Evolutionary conservation across 2,329 filamentous ascomycete species (phyloP), one percentile per base, ranked within the genome.

Genomic region (Endoconidiophora laricicola): DNA sequence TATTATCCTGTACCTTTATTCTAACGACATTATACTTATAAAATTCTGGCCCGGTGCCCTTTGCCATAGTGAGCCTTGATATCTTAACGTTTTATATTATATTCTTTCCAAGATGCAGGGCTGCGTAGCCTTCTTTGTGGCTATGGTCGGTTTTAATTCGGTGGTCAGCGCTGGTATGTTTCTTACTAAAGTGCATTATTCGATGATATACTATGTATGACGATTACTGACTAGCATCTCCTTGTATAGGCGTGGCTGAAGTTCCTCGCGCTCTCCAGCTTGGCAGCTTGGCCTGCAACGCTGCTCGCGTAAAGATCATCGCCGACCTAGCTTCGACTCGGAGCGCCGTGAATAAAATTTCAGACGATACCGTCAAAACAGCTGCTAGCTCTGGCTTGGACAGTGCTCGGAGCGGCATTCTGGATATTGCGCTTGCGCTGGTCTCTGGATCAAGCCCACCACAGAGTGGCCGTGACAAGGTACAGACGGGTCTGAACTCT

Each of bases 241-340:
- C 6, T 14, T 14, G 7, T 40, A 40, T 16, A 49, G 48, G 40
- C 36, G 48, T 49, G 5, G 48, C 48, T 20, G 48, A 44, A 4
- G 41, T 49, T 23, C 48, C 48, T 46, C 50, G 47, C 22, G 46
- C 24, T 24, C 42, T 48, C 24, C 36, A 49, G 10, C 43, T 51
- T 14, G 49, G 45, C 16, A 41, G 23, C 41, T 3, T 47, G 6
- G 26, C 48, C 33, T 54, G 52, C 52, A 52, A 50, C 37, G 10
- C 48, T 29, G 52, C 52, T 18, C 52, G 52, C 14, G n/a, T 46
- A 48, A 42, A 49, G 29, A 54, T 54, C 14, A 2, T 54, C 6
- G 38, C 45, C 14, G 48, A 44, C 10, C 52, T 54, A 12, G 29
- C 37, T 24, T 23, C 49, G 14, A 51, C 52, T 36, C 48, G 46